Evolutionary conservation across 2,329 filamentous ascomycete genomes (phyloP), one percentile per base, ranked within the genome.

Genomic region (Sporothrix euskadiensis): DNA sequence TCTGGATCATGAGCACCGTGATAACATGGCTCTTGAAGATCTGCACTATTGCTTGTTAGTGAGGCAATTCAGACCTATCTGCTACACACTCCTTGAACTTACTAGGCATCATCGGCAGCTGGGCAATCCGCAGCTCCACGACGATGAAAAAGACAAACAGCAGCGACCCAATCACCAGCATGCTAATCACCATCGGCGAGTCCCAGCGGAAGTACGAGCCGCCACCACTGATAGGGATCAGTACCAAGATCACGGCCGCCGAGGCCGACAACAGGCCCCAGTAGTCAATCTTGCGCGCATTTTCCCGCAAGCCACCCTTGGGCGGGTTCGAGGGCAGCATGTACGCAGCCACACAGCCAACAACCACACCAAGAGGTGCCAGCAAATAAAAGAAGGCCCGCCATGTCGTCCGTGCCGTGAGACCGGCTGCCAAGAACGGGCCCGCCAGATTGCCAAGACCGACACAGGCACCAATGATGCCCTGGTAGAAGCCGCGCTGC

Each of bases 191-290:
- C 83, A 89, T 84, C 0, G 88, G 82, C 10, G 85, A 88, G 39
- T 82, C 77, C 87, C 87, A 89, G 3, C 82, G 79, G 75, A 89
- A 89, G 74, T 88, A 88, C 0, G 85, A 83, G 1, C 86, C 88
- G 14, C 78, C 79, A 19, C 88, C 88, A 2, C 88, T 90, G 14
- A 91, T 85, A 0, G 89, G 89, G 61, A 92, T 89, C 22, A 91
- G 82, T 1, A 91, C 76, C 16, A 91, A n/a, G 14, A 91, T 85
- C 39, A 90, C 85, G 0, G 85, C 88, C 7, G 85, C 80, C 0
- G 87, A 87, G 4, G 85, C 87, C 2, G 85, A 83, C 12, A 89
- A 73, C 0, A 89, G 82, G 1, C 89, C 90, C 32, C 81, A 84
- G 75, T 86, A 89, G 78, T 92, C 89, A 72, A 91, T 88, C 59